Evolutionary conservation across 2,329 filamentous ascomycete genomes (phyloP).

Genomic region (Calonectria pteridis): DNA sequence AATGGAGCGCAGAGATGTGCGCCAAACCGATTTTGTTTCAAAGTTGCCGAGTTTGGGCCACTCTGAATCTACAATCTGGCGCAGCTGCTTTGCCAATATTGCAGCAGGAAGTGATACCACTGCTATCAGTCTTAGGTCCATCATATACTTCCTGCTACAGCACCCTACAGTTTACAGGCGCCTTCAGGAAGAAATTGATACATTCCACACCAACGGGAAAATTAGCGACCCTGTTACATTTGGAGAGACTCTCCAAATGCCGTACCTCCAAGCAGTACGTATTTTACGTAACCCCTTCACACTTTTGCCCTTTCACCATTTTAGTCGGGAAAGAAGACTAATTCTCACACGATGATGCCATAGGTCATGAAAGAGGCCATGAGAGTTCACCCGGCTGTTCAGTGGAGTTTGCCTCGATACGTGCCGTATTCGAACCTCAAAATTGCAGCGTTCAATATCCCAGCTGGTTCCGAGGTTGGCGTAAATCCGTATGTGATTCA

Average conservation of each 20-base stretch:
- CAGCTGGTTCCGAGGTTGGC: slow-evolving; percentile 8
- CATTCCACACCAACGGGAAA: background rate
- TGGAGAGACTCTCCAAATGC: slow-evolving; percentile 14
- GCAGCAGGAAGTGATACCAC: slow-evolving; percentile 21
- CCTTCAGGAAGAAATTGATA: slow-evolving; percentile 8
- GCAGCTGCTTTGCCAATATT: slow-evolving; percentile 18
- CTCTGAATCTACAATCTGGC: slow-evolving; percentile 5
- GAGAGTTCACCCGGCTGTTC: slow-evolving; percentile 16
- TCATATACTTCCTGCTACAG: slow-evolving; percentile 14
- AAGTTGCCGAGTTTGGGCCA: slow-evolving; percentile 11
- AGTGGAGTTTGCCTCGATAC: slow-evolving; percentile 20
- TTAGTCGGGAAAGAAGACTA: background rate
- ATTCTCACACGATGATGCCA: background rate
- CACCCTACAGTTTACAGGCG: background rate
- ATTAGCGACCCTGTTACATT: slow-evolving; percentile 21
- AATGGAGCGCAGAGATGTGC: background rate
- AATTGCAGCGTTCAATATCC: background rate
- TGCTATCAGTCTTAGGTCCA: slow-evolving; percentile 9
- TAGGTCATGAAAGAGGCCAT: slow-evolving; percentile 24
- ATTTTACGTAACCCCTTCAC: background rate
- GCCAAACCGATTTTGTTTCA: slow-evolving; percentile 8
- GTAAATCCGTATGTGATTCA: slow-evolving; percentile 19
- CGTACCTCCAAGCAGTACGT: slow-evolving; percentile 21
- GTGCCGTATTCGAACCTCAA: background rate
- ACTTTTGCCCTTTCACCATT: background rate